Evolutionary conservation across 2,329 filamentous ascomycete genomes (phyloP).

Genomic region (Claviceps sp.): DNA sequence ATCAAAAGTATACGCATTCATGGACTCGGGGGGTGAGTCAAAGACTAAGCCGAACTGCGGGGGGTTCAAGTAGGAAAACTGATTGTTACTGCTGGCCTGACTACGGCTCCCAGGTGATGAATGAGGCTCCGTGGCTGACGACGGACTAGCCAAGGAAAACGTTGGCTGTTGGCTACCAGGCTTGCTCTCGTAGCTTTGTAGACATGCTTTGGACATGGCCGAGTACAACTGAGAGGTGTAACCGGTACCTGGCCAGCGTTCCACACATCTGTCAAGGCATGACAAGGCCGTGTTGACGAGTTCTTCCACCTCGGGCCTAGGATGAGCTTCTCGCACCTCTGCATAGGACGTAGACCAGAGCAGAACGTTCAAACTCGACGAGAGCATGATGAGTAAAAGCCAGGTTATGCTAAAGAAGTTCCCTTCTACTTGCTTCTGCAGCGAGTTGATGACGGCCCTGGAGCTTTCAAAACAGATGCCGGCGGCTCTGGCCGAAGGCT

Average conservation of each 20-base stretch:
- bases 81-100: constrained; percentile 14
- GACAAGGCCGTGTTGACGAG: constrained; percentile 65
- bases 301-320: constrained; percentile 60
- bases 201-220: constrained; percentile 72
- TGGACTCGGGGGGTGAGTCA: constrained; percentile 39
- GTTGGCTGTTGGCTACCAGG: constrained; percentile 11
- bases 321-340: constrained; percentile 61
- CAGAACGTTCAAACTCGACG: constrained; percentile 83
- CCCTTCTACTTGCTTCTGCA: constrained; percentile 65
- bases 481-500: constrained; percentile 68
- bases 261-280: constrained; percentile 65
- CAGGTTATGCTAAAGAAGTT: constrained; percentile 77
- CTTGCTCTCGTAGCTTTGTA: constrained; percentile 66
- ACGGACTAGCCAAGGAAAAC: constrained; percentile 23
- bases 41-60: constrained; percentile 48
- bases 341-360: constrained; percentile 86
- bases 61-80: constrained; percentile 29
- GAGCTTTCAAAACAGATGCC: constrained; percentile 72
- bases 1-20: constrained; percentile 32
- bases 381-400: constrained; percentile 81
- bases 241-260: constrained; percentile 82
- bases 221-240: constrained; percentile 75
- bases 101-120: constrained; percentile 18
- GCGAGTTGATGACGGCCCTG: constrained; percentile 67
- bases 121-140: constrained; percentile 17